These are phyloP conservation scores for Vaccinium vitisidaea DNA, from an alignment of 148 eudicot genomes.

Conservation along the genomic window DNA sequence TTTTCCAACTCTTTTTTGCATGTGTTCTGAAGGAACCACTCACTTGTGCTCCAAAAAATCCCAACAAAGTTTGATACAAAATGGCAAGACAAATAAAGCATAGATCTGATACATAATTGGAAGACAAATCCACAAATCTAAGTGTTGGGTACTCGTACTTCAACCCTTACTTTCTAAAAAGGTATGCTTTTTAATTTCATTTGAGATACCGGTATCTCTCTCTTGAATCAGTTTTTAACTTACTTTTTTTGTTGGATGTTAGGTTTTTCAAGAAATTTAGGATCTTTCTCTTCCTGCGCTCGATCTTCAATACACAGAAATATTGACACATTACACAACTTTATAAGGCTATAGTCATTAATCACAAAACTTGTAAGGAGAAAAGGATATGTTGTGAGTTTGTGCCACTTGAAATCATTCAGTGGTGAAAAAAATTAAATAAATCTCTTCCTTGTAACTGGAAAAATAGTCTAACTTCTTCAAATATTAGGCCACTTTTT, in stretches of 20 bases:
- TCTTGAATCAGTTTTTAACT: neutral
- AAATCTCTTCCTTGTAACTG: neutral
- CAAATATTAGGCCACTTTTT: neutral
- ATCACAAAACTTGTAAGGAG: neutral
- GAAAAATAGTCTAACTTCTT: neutral
- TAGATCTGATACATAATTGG: neutral
- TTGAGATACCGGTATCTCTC: neutral
- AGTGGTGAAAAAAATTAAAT: neutral
- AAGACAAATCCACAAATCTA: too few species aligned
- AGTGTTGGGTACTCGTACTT: too few species aligned
- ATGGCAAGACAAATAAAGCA: neutral
- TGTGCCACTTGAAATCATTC: neutral
- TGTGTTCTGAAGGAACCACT: neutral
- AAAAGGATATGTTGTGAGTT: neutral
- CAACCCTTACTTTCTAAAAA: neutral
- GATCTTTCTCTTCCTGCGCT: neutral
- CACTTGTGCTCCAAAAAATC: neutral
- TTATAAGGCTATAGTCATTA: neutral
- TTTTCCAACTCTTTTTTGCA: neutral
- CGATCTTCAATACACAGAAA: neutral
- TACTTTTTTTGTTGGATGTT: neutral
- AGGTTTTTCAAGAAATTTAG: neutral
- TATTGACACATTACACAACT: neutral
- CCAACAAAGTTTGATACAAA: neutral
- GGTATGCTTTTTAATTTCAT: neutral